phyloP scores from a whole-genome alignment of 2,329 filamentous ascomycete species.

The Herpotrichia juniperi region DNA sequence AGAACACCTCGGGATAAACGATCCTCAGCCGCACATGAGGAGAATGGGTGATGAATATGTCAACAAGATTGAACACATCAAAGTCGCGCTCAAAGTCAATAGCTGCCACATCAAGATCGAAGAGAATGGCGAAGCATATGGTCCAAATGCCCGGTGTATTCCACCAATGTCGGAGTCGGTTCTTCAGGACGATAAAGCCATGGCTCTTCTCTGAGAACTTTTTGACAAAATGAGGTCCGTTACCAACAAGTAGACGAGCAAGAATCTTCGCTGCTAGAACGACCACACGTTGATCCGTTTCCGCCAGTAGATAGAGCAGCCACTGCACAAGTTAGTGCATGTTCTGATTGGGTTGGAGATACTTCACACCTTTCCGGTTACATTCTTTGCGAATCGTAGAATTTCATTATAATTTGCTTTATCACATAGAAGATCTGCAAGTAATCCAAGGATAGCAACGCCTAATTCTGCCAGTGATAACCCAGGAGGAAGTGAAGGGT shows the following conservation, averaged over 20 bases:
- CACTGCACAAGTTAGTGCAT: slow-evolving; percentile 61
- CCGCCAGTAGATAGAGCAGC: slow-evolving; percentile 88
- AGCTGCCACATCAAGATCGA: slow-evolving; percentile 79
- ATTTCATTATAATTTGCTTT: slow-evolving; percentile 71
- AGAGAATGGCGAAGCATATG: slow-evolving; percentile 85
- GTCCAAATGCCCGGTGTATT: slow-evolving; percentile 83
- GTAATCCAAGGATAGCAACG: slow-evolving; percentile 75
- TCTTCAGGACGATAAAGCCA: slow-evolving; percentile 85
- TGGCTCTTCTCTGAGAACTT: slow-evolving; percentile 88
- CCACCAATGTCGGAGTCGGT: slow-evolving; percentile 87
- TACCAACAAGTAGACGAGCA: slow-evolving; percentile 79
- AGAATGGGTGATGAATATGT: slow-evolving; percentile 65
- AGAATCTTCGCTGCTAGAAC: slow-evolving; percentile 82
- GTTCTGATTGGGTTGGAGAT: slow-evolving; percentile 33
- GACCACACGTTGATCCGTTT: slow-evolving; percentile 83
- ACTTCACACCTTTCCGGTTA: slow-evolving; percentile 81
- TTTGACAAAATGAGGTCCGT: slow-evolving; percentile 79
- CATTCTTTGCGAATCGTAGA: slow-evolving; percentile 87
- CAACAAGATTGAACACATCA: slow-evolving; percentile 74
- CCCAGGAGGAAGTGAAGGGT: slow-evolving; percentile 18
- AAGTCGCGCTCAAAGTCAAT: slow-evolving; percentile 76
- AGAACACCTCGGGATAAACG: slow-evolving; percentile 76
- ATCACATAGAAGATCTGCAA: slow-evolving; percentile 78
- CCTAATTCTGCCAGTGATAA: slow-evolving; percentile 73
- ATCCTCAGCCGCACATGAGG: slow-evolving; percentile 62